A percentile compares a stretch with the other conserved stretches of the same genome.
Conservation (phyloP, 371 early-diverging fungal genomes). For the Apophysomyces variabilis region DNA sequence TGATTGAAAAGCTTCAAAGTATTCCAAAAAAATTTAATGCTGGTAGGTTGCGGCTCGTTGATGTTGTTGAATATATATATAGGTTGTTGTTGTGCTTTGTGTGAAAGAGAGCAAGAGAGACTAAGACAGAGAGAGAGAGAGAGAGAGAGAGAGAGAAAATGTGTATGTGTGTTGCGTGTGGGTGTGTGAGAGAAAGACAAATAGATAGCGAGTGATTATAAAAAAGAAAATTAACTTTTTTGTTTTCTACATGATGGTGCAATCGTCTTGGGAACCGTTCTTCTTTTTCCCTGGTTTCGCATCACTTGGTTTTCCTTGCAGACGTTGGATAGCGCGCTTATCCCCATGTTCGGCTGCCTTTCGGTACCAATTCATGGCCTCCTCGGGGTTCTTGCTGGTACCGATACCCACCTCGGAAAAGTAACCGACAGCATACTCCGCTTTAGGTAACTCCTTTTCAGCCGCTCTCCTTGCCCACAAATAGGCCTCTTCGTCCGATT, state of each 20-base stretch:
- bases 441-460: slow-evolving; percentile 84
- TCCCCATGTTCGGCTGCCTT: slow-evolving; percentile 84
- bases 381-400: slow-evolving; percentile 63
- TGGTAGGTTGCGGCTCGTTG: too few species aligned
- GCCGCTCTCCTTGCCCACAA: slow-evolving; percentile 89
- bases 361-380: slow-evolving; percentile 83
- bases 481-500: slow-evolving; percentile 88
- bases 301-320: slow-evolving; percentile 50
- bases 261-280: slow-evolving; percentile 45
- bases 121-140: too few species aligned
- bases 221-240: neutral
- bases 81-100: too few species aligned
- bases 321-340: slow-evolving; percentile 73
- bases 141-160: too few species aligned
- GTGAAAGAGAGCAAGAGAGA: too few species aligned
- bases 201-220: neutral
- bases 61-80: too few species aligned
- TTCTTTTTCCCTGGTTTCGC: slow-evolving; percentile 42
- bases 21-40: too few species aligned
- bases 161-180: too few species aligned
- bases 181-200: neutral
- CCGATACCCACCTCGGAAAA: slow-evolving; percentile 87
- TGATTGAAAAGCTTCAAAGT: too few species aligned
- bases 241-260: slow-evolving; percentile 48
- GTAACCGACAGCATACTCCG: slow-evolving; percentile 89